Base-by-base conservation (phyloP, 306 rosid genomes). In the Astragalus membranaceus region DNA sequence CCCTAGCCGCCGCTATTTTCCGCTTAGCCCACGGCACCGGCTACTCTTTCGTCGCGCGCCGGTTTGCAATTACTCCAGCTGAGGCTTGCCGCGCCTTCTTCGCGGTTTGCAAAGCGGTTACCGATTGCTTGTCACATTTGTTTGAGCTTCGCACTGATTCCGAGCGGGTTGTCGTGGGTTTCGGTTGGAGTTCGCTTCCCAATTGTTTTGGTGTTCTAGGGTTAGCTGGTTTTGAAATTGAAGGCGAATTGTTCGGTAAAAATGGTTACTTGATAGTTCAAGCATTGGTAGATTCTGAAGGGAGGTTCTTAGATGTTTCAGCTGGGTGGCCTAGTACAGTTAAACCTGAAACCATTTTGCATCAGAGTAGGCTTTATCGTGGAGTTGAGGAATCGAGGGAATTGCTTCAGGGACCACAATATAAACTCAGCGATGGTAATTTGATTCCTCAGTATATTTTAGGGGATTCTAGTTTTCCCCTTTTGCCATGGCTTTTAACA, bases 301-400 rank as follows among this genome's bases (percentile, higher is more conserved):
- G 96, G 9, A 84, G 87, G 75, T 89, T 92, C 67, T 75, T 85
- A 41, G 95, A 92, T 72, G 88, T 92, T 30, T 92, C 98, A 0
- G 89, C 98, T 1, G 98, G 96, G 12, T 89, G 96, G 95, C 98
- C 98, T 0, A 67, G 90, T 55, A 54, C 89, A 0, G 70, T 89
- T 83, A 86, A 72, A 47, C 89, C 85, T 4, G 92, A 81, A 53
- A 47, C 81, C 1, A 73, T 92, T 69, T 77, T 92, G 78, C 88
- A 51, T 47, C 92, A 86, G 81, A 92, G 85, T 35, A 87, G 81
- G 80, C 88, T 92, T 6, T 89, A 80, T 44, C 57, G 16, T 36
- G 88, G 75, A 17, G 81, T 92, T 32, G 87, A 78, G 78, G 85
- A 89, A 59, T 79, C 96, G 0, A 71, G 47, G 59, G 96, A 92